A percentile compares a stretch with the other conserved stretches of the same genome.
Evolutionary conservation across 202 grass and related monocot genomes (phyloP).

Genomic region (Setaria viridis): DNA sequence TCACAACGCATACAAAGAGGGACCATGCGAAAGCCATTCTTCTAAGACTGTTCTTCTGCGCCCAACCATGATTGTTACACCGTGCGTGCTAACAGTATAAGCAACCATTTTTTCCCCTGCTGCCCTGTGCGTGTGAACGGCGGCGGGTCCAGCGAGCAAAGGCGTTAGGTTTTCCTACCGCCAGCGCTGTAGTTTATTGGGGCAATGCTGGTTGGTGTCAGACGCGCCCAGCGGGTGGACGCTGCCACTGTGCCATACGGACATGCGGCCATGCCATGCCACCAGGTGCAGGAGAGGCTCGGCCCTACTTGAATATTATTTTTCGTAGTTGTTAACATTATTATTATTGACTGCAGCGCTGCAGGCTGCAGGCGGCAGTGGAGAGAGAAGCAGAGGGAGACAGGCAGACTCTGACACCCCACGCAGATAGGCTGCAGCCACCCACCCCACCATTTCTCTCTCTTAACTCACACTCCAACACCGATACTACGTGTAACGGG

Average conservation of each 20-base stretch:
- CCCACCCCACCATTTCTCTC: slow-evolving; percentile 23
- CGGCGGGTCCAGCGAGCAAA: slow-evolving; percentile 23
- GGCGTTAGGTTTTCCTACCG: neutral
- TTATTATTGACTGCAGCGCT: slow-evolving; percentile 46
- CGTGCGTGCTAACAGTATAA: neutral
- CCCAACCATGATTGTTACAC: neutral
- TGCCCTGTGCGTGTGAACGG: neutral
- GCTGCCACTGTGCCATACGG: neutral
- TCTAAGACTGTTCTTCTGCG: too few relatives aligned
- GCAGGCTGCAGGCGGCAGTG: slow-evolving; percentile 42
- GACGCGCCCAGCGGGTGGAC: neutral
- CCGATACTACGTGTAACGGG: neutral
- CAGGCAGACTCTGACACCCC: slow-evolving; percentile 57
- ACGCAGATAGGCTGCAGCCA: slow-evolving; percentile 47
- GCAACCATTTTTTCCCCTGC: too few relatives aligned
- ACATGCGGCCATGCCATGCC: neutral
- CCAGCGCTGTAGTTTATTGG: neutral
- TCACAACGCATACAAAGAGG: too few relatives aligned
- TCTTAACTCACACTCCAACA: neutral
- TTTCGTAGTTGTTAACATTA: neutral
- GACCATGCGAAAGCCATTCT: too few relatives aligned
- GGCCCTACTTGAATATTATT: neutral
- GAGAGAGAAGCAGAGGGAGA: neutral
- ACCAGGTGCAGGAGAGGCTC: neutral
- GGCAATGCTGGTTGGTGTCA: too few relatives aligned